Base-by-base conservation (phyloP, 768 basidiomycete genomes). In the Leccinum uliginosum region DNA sequence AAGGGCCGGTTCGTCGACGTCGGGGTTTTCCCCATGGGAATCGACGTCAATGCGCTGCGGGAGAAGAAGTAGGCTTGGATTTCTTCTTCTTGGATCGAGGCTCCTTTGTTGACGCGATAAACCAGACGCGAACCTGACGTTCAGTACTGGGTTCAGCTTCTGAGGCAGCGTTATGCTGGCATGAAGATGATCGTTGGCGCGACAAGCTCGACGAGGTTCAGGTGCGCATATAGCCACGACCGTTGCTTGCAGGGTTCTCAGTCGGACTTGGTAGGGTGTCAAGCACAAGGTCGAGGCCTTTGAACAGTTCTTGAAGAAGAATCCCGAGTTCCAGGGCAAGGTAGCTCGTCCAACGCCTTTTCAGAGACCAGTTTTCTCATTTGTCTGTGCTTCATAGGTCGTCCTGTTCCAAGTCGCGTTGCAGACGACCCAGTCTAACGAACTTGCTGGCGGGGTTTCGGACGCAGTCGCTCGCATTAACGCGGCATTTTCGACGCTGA, bases 201-300 rank as follows among this genome's bases (percentile, higher is more conserved):
- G 92, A 94, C 70, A 94, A 95, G 72, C 79, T 95, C 27, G 92
- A 95, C 66, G 89, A 89, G 65, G 80, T 93, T 55, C 89, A 91
- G 74, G 82, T 80, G 30, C 21, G 70, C 38, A 40, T 19, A 40
- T 57, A 1, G 35, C 21, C 11, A 21, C 7, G 38, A 44, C 2
- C 9, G 21, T 11, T 15, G 6, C 15, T 5, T 15, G 3, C 17
- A 6, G 15, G n/a, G 7, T 40, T 11, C 44, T 62, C 26, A 11
- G 1, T 0, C 14, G 7, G 34, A 51, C 14, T 7, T 21, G 47
- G 38, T 57, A 82, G 76, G 91, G 91, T 48, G 89, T 93, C 30
- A 78, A 83, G 15, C 88, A 93, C 58, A 94, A 94, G 69, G 78
- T 94, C 50, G 78, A 84, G 47, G 89, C 91, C 0, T 94, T 93